Percentiles rank a stretch among this genome's conserved stretches.
phyloP scores from a whole-genome alignment of 345 rosid genomes.

The Aegle marmelos region DNA sequence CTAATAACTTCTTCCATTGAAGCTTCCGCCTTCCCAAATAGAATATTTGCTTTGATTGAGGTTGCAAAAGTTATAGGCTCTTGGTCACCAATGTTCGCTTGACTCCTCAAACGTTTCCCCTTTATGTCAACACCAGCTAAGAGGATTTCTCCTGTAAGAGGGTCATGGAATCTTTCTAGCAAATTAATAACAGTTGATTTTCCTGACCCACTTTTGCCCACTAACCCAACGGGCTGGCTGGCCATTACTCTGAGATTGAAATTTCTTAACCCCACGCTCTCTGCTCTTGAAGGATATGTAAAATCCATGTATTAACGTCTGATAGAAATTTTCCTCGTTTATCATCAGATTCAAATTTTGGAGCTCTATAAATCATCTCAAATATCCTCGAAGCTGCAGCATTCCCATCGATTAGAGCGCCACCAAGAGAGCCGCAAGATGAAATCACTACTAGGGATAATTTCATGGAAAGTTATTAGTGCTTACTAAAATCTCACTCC shows the following conservation, averaged over 20 bases:
- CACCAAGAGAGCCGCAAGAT: slow-evolving; percentile 25
- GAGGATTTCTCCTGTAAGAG: slow-evolving; percentile 33
- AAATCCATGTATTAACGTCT: slow-evolving; percentile 11
- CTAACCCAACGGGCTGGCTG: slow-evolving; percentile 38
- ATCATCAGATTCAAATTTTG: slow-evolving; percentile 10
- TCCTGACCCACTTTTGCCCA: slow-evolving; percentile 47
- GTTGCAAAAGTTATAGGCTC: slow-evolving; percentile 32
- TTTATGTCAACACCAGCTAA: slow-evolving; percentile 30
- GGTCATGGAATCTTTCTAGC: slow-evolving; percentile 46
- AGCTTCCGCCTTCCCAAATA: slow-evolving; percentile 27
- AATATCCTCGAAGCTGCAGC: slow-evolving; percentile 11
- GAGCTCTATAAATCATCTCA: slow-evolving; percentile 24
- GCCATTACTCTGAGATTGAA: slow-evolving; percentile 35
- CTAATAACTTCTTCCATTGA: slow-evolving; percentile 20
- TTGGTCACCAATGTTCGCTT: slow-evolving; percentile 30
- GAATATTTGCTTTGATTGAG: slow-evolving; percentile 25
- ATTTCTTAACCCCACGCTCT: slow-evolving; percentile 27
- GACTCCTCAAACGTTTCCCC: slow-evolving; percentile 18
- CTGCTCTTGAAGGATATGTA: slow-evolving; percentile 44
- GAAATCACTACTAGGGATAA: background rate
- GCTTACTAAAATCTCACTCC: too few relatives aligned
- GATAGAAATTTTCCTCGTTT: background rate
- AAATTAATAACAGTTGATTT: slow-evolving; percentile 44
- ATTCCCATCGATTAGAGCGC: slow-evolving; percentile 15
- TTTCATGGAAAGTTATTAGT: too few relatives aligned